Percentiles rank a stretch among this genome's conserved stretches.
phyloP scores from a whole-genome alignment of 2,329 filamentous ascomycete genomes.

The Ambrosiella cleistominuta region DNA sequence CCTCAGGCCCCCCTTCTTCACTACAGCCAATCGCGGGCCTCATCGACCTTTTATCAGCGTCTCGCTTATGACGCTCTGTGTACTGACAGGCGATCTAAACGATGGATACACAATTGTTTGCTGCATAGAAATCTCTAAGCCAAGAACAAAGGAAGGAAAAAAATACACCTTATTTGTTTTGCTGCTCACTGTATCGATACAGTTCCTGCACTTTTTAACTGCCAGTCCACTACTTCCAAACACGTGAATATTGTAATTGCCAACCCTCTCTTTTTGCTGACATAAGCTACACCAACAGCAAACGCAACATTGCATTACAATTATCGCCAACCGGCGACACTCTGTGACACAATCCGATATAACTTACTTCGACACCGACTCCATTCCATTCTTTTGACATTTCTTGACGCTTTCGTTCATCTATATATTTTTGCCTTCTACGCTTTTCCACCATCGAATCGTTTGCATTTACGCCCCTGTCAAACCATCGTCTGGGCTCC shows the following conservation, averaged over 20 bases:
- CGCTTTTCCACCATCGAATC: background rate
- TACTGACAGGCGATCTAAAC: background rate
- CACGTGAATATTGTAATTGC: background rate
- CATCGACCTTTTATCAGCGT: background rate
- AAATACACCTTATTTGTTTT: too few species aligned
- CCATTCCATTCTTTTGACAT: background rate
- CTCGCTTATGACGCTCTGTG: background rate
- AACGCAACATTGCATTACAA: background rate
- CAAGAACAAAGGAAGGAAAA: too few species aligned
- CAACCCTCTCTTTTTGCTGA: background rate
- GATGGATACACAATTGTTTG: too few species aligned
- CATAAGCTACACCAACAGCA: background rate
- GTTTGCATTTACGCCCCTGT: background rate
- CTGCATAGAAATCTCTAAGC: too few species aligned
- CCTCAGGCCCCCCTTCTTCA: background rate
- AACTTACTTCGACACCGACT: too few species aligned
- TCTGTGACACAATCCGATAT: background rate
- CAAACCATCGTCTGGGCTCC: background rate
- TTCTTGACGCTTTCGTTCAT: background rate
- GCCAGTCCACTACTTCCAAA: background rate
- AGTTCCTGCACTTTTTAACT: background rate
- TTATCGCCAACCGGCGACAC: background rate
- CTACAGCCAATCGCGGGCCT: background rate
- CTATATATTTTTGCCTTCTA: background rate
- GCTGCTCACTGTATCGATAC: too few species aligned